Base-by-base conservation (phyloP, 2,329 filamentous ascomycete genomes). In the Drechslerella dactyloides region DNA sequence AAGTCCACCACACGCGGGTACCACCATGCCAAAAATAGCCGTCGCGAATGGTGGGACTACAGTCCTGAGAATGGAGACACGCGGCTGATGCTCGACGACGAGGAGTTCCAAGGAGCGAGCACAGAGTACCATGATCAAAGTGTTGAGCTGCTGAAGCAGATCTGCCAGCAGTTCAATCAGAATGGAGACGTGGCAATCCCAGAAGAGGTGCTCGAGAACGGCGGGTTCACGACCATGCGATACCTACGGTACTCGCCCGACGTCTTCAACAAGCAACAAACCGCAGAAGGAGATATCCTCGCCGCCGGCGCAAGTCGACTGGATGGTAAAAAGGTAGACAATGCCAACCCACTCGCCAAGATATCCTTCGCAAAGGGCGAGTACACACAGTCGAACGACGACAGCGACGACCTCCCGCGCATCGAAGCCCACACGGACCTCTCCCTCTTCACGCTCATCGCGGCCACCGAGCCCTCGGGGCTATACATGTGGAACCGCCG, bases 1-100 rank as follows among this genome's bases (percentile, higher is more conserved):
- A 70, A 51, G 21, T 70, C 66, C 2, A 64, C 66, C 1, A 48
- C 44, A 3, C 30, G 54, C 4, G 66, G 66, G 2, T 70, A 70
- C 42, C 63, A 64, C 27, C 23, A 54, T 27, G 53, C 46, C 1
- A 63, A 54, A 59, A 42, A 35, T 2, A 42, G 23, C 17, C 58
- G 66, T 15, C n/a, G 66, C 6, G 66, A 70, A 55, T 70, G 66
- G 66, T 70, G 66, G 66, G 66, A 70, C 15, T 64, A 63, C 11
- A 64, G 54, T 21, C 59, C 66, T n/a, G 30, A 42, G 2, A 35
- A 61, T n/a, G 23, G 50, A 19, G 42, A 17, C 2, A 57, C 53
- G 5, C 42, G 55, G 13, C 51, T 40, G 3, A 50, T 57, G 2
- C 48, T 23, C 0, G 23, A 54, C 11, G 57, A 70, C 19, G 4